A percentile compares a stretch with the other conserved stretches of the same genome.
Evolutionary conservation across 345 rosid species (phyloP).

Genomic region (Arabis hirsuta): DNA sequence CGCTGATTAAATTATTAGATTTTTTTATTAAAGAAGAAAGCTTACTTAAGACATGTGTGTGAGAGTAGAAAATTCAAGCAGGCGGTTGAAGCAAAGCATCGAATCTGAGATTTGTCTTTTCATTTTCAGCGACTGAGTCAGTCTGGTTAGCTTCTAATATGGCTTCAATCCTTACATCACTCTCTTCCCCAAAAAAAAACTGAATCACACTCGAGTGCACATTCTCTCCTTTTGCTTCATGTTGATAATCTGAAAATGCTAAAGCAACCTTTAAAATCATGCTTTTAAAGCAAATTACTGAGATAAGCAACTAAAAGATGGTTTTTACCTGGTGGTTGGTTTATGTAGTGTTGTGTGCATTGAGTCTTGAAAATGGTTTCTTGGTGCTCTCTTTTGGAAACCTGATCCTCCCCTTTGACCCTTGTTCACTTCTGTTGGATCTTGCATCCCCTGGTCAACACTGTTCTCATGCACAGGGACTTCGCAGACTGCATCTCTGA

Average conservation of each 20-base stretch:
- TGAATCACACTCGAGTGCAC: slow-evolving; percentile 20
- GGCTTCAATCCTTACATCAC: slow-evolving; percentile 36
- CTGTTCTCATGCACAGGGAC: slow-evolving; percentile 36
- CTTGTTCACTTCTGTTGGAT: slow-evolving; percentile 44
- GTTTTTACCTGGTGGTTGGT: slow-evolving; percentile 42
- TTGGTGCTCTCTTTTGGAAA: slow-evolving; percentile 44
- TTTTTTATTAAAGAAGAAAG: slow-evolving; percentile 1
- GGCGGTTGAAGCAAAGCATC: slow-evolving; percentile 27
- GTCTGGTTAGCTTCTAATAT: slow-evolving; percentile 36
- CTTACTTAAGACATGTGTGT: slow-evolving; percentile 26
- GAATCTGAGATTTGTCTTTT: slow-evolving; percentile 28
- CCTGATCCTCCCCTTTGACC: slow-evolving; percentile 45
- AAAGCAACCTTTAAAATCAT: slow-evolving; percentile 5
- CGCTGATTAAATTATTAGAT: slow-evolving; percentile 32
- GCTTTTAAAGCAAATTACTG: not conserved
- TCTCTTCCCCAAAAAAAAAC: slow-evolving; percentile 15
- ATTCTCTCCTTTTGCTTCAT: slow-evolving; percentile 24
- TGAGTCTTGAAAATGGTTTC: slow-evolving; percentile 43
- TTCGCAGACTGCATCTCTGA: slow-evolving; percentile 38
- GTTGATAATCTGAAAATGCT: slow-evolving; percentile 35
- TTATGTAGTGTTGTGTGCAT: slow-evolving; percentile 35
- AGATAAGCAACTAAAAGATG: slow-evolving; percentile 7
- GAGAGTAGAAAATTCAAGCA: slow-evolving; percentile 22
- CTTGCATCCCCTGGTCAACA: slow-evolving; percentile 38
- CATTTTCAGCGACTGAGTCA: slow-evolving; percentile 23